Evolutionary conservation across 2,329 filamentous ascomycete species (phyloP).

Genomic region (Sclerotiophoma versabilis): DNA sequence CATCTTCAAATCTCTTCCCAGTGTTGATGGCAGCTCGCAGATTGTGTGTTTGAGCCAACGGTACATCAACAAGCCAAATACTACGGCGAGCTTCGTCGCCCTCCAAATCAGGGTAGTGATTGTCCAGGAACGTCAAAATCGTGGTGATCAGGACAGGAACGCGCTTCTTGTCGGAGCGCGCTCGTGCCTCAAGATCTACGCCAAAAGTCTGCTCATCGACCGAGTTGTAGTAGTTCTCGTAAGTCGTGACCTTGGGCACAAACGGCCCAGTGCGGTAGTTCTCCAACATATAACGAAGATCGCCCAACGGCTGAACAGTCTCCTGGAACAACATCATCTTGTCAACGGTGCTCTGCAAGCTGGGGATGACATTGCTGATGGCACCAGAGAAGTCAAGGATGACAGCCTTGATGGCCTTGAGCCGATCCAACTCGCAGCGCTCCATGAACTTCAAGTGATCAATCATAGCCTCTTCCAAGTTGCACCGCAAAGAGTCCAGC

Average conservation of each 20-base stretch:
- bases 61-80: constrained; percentile 95
- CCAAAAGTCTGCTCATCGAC: constrained; percentile 98
- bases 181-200: constrained; percentile 94
- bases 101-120: constrained; percentile 96
- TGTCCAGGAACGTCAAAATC: constrained; percentile 92
- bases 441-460: constrained; percentile 95
- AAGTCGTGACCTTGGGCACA: constrained; percentile 86
- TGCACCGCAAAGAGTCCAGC: constrained; percentile 89
- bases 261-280: constrained; percentile 97
- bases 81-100: constrained; percentile 90
- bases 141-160: constrained; percentile 92
- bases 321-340: constrained; percentile 99
- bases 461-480: constrained; percentile 93
- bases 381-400: constrained; percentile 97
- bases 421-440: constrained; percentile 91
- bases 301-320: constrained; percentile 91
- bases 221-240: constrained; percentile 99
- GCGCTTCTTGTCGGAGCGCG: constrained; percentile 91
- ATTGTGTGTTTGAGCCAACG: constrained; percentile 82
- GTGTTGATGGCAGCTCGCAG: constrained; percentile 85
- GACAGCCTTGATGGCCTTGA: constrained; percentile 98
- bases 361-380: constrained; percentile 97
- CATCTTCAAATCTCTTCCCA: constrained; percentile 77
- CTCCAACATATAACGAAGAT: constrained; percentile 91
- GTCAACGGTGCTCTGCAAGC: constrained; percentile 92